Percentiles rank a stretch among this genome's conserved stretches.
These are phyloP conservation scores for Heliamphora pulchella DNA, from an alignment of 179 eudicot species.

Conservation along the genomic window DNA sequence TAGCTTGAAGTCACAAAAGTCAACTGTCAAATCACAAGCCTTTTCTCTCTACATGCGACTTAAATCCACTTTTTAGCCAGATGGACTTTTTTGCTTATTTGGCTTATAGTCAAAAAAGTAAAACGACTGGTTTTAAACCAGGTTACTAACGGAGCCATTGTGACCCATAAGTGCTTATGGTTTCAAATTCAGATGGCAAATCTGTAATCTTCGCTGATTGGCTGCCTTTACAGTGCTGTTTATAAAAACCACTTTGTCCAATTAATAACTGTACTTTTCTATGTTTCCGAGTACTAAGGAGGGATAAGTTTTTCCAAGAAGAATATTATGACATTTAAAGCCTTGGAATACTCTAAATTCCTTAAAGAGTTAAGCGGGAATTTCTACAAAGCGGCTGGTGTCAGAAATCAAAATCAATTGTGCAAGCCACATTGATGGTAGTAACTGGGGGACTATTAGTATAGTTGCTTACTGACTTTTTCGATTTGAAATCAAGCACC, in stretches of 20 bases:
- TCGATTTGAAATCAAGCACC: not conserved
- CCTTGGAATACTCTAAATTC: not conserved
- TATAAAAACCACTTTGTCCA: not conserved
- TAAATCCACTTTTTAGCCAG: no score
- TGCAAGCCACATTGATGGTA: not conserved
- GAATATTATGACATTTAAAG: conserved; percentile 3
- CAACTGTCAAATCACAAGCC: no score
- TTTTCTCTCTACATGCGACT: no score
- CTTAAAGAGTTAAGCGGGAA: not conserved
- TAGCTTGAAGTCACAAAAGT: no score
- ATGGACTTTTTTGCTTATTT: no score
- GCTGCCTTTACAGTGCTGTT: not conserved
- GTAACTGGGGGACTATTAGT: not conserved
- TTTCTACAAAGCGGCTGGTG: not conserved
- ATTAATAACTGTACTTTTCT: not conserved
- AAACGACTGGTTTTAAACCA: no score
- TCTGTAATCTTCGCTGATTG: not conserved
- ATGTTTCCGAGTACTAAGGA: not conserved
- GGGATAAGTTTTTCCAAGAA: not conserved
- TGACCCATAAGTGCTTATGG: no score
- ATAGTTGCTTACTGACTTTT: not conserved
- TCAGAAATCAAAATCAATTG: not conserved
- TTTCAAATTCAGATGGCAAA: no score
- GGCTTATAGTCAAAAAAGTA: no score
- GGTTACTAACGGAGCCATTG: no score